Percentiles rank a stretch among this genome's conserved stretches.
phyloP scores from a whole-genome alignment of 208 protist genomes.

The Crithidia sp. region DNA sequence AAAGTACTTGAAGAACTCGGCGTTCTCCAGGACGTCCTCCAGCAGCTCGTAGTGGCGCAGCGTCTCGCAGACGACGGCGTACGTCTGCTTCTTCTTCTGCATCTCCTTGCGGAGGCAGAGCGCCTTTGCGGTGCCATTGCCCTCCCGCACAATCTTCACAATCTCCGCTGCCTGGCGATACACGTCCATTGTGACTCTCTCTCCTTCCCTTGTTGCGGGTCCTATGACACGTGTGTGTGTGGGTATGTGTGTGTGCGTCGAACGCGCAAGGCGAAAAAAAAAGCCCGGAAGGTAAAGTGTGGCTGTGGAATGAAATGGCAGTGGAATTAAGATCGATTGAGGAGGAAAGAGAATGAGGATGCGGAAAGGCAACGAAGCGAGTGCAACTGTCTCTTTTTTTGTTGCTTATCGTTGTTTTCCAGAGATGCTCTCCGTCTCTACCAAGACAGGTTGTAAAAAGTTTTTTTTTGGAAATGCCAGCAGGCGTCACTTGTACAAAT shows the following conservation, averaged over 20 bases:
- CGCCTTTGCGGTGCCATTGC: slow-evolving; percentile 85
- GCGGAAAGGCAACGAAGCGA: slow-evolving; percentile 1
- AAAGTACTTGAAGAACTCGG: slow-evolving; percentile 89
- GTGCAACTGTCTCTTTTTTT: background rate
- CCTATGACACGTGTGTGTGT: no score
- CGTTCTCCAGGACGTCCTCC: slow-evolving; percentile 78
- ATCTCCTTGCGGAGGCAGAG: slow-evolving; percentile 93
- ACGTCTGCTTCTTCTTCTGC: slow-evolving; percentile 94
- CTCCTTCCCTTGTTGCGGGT: background rate
- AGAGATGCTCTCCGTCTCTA: no score
- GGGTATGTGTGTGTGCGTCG: no score
- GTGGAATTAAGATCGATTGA: background rate
- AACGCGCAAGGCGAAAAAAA: no score
- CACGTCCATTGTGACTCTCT: slow-evolving; percentile 73
- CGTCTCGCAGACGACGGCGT: slow-evolving; percentile 92
- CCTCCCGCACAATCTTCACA: slow-evolving; percentile 67
- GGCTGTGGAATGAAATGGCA: no score
- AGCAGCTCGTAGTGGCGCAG: slow-evolving; percentile 88
- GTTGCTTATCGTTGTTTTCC: no score
- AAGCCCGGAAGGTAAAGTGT: no score
- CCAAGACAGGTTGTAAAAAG: no score
- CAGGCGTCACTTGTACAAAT: no score
- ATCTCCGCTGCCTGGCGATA: slow-evolving; percentile 89
- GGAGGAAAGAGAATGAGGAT: slow-evolving; percentile 9
- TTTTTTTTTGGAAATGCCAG: no score